Evolutionary conservation across 129 eudicot genomes (phyloP).

Genomic region (Artemisia argyi): DNA sequence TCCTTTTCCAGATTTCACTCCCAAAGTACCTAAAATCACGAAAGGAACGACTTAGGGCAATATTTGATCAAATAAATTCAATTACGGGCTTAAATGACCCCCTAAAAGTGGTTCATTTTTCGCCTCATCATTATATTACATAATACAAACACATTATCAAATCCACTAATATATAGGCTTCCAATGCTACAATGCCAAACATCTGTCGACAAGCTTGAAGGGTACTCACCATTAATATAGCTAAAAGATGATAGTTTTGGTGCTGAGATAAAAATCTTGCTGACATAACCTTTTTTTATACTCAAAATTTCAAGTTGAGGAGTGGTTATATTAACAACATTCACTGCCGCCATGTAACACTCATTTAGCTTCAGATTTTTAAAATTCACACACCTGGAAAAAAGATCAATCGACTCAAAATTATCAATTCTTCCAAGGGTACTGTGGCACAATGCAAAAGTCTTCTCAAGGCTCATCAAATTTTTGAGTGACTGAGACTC

Average conservation of each 20-base stretch:
- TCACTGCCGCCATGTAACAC: constrained; percentile 18
- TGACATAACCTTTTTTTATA: background rate
- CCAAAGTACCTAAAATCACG: no score
- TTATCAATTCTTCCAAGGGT: constrained; percentile 16
- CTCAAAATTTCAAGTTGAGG: constrained; percentile 19
- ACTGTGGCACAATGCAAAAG: constrained; percentile 8
- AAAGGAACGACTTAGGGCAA: no score
- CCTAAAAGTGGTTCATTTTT: no score
- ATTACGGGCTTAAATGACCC: no score
- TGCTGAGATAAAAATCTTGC: constrained; percentile 20
- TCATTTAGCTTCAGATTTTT: constrained; percentile 7
- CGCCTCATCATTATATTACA: background rate
- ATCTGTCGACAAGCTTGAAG: background rate
- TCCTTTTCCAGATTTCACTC: no score
- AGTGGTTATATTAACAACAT: constrained; percentile 16
- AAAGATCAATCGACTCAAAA: constrained; percentile 4
- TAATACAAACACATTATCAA: background rate
- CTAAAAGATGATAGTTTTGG: constrained; percentile 16
- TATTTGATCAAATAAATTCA: no score
- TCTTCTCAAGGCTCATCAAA: constrained; percentile 11
- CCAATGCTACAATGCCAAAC: background rate
- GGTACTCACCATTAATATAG: constrained; percentile 12
- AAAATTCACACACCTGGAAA: constrained; percentile 19
- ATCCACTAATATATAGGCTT: background rate
- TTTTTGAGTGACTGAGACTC: constrained; percentile 18